Percentiles rank a stretch among this genome's conserved stretches.
Conservation (phyloP, 805 yeast genomes). For the Lachancea waltii region DNA sequence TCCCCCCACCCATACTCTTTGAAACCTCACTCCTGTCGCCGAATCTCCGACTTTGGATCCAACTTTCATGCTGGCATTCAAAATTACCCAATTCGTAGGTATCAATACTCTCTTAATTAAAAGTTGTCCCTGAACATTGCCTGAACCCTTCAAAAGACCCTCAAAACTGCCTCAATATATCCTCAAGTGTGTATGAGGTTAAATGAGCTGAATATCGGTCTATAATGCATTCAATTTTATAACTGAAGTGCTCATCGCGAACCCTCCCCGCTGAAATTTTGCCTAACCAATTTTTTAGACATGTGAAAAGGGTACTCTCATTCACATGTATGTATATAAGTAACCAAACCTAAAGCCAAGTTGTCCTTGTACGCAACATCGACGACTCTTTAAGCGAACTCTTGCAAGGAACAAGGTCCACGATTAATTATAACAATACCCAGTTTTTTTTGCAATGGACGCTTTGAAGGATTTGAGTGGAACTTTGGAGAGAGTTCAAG, state of each 20-base stretch:
- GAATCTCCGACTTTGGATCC: too few species aligned
- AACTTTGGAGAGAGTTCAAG: conserved; percentile 7
- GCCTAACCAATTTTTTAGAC: background rate
- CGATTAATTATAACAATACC: too few species aligned
- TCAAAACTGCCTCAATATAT: background rate
- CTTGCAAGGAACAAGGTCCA: too few species aligned
- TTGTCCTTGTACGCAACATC: too few species aligned
- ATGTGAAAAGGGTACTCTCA: background rate
- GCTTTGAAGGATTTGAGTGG: background rate
- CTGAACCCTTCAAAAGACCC: background rate
- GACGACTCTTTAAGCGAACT: too few species aligned
- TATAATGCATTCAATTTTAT: too few species aligned
- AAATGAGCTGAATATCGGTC: too few species aligned
- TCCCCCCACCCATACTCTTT: background rate
- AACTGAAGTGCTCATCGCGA: too few species aligned
- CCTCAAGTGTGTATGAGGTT: background rate
- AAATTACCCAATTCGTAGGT: conserved; percentile 6
- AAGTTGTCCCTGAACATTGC: background rate
- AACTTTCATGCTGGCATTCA: too few species aligned
- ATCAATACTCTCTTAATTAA: background rate
- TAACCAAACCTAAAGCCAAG: too few species aligned
- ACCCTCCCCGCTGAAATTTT: background rate
- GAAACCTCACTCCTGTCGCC: too few species aligned
- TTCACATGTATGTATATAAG: background rate
- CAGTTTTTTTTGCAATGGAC: background rate